Percentiles rank a stretch among this genome's conserved stretches.
Evolutionary conservation across 352 stramenopile genomes (phyloP).

Genomic region (Globisporangium canariense): DNA sequence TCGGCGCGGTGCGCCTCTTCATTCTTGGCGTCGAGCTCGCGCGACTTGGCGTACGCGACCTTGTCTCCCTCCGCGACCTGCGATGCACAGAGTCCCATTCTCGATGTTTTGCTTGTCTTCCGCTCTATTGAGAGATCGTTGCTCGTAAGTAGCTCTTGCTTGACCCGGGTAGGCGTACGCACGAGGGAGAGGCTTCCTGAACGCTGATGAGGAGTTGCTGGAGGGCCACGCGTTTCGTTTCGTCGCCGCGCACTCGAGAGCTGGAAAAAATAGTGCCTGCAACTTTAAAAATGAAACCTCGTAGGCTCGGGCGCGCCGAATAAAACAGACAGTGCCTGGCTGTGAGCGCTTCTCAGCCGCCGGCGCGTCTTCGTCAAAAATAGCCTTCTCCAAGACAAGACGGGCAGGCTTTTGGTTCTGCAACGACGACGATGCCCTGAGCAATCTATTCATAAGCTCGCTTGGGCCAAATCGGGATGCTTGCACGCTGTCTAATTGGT

Average conservation of each 20-base stretch:
- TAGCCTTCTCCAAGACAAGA: conserved; percentile 3
- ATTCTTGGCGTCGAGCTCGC: conserved; percentile 76
- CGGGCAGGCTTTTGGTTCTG: not conserved
- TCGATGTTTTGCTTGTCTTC: conserved; percentile 17
- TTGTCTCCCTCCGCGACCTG: conserved; percentile 60
- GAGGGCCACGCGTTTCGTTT: conserved; percentile 27
- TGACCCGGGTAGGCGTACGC: not conserved
- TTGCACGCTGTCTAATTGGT: conserved; percentile 6
- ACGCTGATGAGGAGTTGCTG: conserved; percentile 1
- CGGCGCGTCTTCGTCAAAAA: conserved; percentile 17
- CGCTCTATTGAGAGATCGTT: not conserved
- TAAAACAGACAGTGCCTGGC: conserved; percentile 3
- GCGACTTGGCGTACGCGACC: conserved; percentile 61
- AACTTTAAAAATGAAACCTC: conserved; percentile 78
- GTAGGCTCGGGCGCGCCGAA: conserved; percentile 10
- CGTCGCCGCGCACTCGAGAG: no score
- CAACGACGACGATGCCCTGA: conserved; percentile 11
- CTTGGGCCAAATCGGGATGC: conserved; percentile 2
- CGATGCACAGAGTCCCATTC: conserved; percentile 68
- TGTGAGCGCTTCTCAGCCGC: no score
- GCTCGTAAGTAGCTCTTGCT: not conserved
- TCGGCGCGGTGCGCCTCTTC: conserved; percentile 74
- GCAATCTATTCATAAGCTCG: not conserved
- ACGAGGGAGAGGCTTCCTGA: conserved; percentile 7
- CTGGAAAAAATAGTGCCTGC: conserved; percentile 31